Percentiles rank a stretch among this genome's conserved stretches.
Conservation (phyloP, 495 filamentous ascomycete genomes). For the Aspergillus avenaceus region DNA sequence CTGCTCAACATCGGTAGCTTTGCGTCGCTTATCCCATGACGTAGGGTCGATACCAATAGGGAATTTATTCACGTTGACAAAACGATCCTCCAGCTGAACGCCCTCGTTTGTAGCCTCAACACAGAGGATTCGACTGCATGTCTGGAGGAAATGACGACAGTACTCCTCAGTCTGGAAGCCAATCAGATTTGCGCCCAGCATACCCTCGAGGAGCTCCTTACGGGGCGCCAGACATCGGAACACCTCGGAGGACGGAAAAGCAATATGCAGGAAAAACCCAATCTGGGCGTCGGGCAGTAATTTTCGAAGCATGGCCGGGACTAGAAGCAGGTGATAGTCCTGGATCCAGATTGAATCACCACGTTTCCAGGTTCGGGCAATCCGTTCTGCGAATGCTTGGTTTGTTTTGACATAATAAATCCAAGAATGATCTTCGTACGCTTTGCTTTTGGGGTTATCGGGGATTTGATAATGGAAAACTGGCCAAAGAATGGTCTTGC, state of each 20-base stretch:
- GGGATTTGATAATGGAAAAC: constrained; percentile 97
- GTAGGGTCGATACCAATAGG: constrained; percentile 75
- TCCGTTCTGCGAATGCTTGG: constrained; percentile 83
- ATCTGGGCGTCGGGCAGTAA: constrained; percentile 84
- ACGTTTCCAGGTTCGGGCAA: constrained; percentile 84
- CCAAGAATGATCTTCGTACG: constrained; percentile 94
- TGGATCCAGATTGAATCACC: constrained; percentile 91
- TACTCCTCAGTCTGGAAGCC: constrained; percentile 93
- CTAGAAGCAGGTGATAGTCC: constrained; percentile 89
- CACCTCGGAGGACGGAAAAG: constrained; percentile 92
- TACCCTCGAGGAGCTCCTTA: constrained; percentile 80
- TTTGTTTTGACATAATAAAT: constrained; percentile 88
- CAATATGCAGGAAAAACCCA: constrained; percentile 90
- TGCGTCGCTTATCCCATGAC: constrained; percentile 66
- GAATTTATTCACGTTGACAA: constrained; percentile 74
- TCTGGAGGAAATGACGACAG: constrained; percentile 87
- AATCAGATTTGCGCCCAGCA: constrained; percentile 84
- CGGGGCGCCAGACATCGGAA: constrained; percentile 85
- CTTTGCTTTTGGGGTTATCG: constrained; percentile 95
- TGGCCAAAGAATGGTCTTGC: constrained; percentile 85
- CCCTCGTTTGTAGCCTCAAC: constrained; percentile 86
- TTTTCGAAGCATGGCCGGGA: constrained; percentile 86
- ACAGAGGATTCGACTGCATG: constrained; percentile 80
- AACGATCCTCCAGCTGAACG: constrained; percentile 85
- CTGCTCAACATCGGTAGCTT: constrained; percentile 63